Percentiles rank a stretch among this genome's conserved stretches.
Evolutionary conservation across 1,284 basidiomycete species (phyloP).

Genomic region (Irpex sp.): DNA sequence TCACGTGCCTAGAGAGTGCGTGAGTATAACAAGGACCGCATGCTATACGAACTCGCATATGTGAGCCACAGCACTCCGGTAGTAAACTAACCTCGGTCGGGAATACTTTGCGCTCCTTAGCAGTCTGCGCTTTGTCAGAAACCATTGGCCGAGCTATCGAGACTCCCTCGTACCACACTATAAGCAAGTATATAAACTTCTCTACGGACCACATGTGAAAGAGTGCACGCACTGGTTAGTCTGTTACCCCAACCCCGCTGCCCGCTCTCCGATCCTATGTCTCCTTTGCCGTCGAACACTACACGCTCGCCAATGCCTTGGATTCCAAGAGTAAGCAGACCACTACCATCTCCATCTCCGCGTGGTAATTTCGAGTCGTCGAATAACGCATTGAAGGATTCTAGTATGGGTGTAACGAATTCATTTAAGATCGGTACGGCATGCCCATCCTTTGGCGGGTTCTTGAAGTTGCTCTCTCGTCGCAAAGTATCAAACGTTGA

Average conservation of each 20-base stretch:
- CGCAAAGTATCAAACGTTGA: slow-evolving; percentile 82
- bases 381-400: slow-evolving; percentile 96
- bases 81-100: slow-evolving; percentile 75
- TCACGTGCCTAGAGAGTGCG: slow-evolving; percentile 72
- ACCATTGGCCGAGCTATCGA: slow-evolving; percentile 86
- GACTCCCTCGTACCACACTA: slow-evolving; percentile 91
- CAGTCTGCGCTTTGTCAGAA: slow-evolving; percentile 77
- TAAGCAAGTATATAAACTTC: slow-evolving; percentile 6
- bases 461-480: slow-evolving; percentile 80
- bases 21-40: neutral
- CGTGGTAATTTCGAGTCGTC: slow-evolving; percentile 75
- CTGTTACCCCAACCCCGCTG: slow-evolving; percentile 73
- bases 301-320: slow-evolving; percentile 88
- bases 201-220: slow-evolving; percentile 6
- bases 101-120: slow-evolving; percentile 78
- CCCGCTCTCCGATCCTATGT: slow-evolving; percentile 48
- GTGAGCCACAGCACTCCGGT: too few species aligned
- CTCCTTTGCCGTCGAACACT: slow-evolving; percentile 82
- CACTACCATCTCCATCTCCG: slow-evolving; percentile 75
- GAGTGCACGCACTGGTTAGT: slow-evolving; percentile 66
- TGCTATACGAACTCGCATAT: too few species aligned
- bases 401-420: slow-evolving; percentile 91
- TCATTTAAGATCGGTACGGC: slow-evolving; percentile 87
- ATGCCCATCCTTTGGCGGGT: slow-evolving; percentile 69
- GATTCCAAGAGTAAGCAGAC: slow-evolving; percentile 78